phyloP scores from a whole-genome alignment of 495 filamentous ascomycete species.

The Penicillium cinerascens region DNA sequence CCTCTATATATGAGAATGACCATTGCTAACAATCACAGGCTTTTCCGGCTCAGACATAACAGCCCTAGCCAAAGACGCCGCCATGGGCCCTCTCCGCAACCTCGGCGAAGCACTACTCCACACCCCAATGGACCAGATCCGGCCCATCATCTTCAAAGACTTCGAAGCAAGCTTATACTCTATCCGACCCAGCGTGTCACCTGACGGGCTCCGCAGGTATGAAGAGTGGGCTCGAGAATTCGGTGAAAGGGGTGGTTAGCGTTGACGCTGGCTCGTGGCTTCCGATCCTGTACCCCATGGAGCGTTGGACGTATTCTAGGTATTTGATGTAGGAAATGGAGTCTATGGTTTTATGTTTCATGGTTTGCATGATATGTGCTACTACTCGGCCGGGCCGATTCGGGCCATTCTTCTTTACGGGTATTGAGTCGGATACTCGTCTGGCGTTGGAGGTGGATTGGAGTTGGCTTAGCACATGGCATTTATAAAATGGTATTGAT shows the following conservation, averaged over 20 bases:
- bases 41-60: slow-evolving; percentile 98
- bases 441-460: background rate
- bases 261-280: background rate
- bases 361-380: background rate
- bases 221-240: slow-evolving; percentile 94
- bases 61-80: slow-evolving; percentile 93
- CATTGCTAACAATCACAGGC: slow-evolving; percentile 47
- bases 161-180: slow-evolving; percentile 81
- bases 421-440: background rate
- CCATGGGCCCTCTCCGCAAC: slow-evolving; percentile 93
- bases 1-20: background rate
- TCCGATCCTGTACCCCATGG: background rate
- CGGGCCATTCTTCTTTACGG: background rate
- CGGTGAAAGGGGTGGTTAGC: slow-evolving; percentile 80
- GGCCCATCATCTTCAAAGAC: slow-evolving; percentile 77
- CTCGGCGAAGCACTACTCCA: slow-evolving; percentile 86
- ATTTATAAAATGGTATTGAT: background rate
- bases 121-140: slow-evolving; percentile 90
- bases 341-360: background rate
- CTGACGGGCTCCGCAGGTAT: slow-evolving; percentile 75
- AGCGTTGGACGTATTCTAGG: background rate
- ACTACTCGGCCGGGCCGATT: background rate
- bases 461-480: background rate
- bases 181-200: slow-evolving; percentile 89
- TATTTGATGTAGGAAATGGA: background rate